These are phyloP conservation scores for Rhizopus microsporus DNA, from an alignment of 371 early-diverging fungal species.

Conservation along the genomic window DNA sequence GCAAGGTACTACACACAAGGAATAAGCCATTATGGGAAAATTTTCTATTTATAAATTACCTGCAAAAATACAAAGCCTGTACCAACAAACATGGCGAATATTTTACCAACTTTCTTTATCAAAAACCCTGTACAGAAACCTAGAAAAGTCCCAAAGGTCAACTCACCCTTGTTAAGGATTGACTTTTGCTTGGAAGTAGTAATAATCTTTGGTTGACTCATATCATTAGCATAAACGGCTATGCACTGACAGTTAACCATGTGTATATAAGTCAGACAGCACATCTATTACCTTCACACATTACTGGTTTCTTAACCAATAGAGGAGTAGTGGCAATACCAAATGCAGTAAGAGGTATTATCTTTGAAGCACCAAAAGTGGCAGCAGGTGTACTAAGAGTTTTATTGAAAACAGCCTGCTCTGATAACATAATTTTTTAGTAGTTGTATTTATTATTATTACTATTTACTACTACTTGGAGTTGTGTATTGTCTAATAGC, in stretches of 20 bases:
- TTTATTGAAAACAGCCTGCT: neutral
- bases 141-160: constrained; percentile 49
- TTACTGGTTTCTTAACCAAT: constrained; percentile 22
- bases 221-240: constrained; percentile 10
- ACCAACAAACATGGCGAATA: constrained; percentile 43
- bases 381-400: neutral
- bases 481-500: neutral
- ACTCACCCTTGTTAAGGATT: constrained; percentile 37
- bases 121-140: constrained; percentile 52
- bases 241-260: neutral
- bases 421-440: too few relatives aligned
- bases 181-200: constrained; percentile 5
- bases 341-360: constrained; percentile 18
- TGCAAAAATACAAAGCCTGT: constrained; percentile 47
- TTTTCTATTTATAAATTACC: constrained; percentile 23
- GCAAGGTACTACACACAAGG: constrained; percentile 38
- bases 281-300: constrained; percentile 33
- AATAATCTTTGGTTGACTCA: neutral
- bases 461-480: neutral
- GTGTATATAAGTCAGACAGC: neutral
- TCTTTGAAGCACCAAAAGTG: constrained; percentile 19
- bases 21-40: neutral
- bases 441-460: neutral
- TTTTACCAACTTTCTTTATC: constrained; percentile 48
- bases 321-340: constrained; percentile 16